These are phyloP conservation scores for Phlebiopsis flavidoalba DNA, from an alignment of 768 basidiomycete genomes.

Conservation along the genomic window DNA sequence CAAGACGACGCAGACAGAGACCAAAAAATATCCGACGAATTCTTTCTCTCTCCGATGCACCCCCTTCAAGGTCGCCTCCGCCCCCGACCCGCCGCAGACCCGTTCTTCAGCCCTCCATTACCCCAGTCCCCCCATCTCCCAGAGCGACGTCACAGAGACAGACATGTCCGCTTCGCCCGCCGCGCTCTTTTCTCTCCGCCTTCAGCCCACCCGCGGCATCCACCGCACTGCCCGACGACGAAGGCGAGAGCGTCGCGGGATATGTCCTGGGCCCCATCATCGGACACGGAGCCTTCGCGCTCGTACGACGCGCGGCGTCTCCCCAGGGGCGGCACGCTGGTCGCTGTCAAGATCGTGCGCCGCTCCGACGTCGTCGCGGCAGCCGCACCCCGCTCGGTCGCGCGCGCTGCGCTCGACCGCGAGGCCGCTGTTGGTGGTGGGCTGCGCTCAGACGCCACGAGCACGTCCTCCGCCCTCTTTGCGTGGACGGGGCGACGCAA, in stretches of 20 bases:
- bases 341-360: conserved; percentile 82
- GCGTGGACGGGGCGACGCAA: conserved; percentile 50
- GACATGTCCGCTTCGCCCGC: conserved; percentile 51
- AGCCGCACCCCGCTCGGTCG: conserved; percentile 40
- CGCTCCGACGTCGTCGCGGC: conserved; percentile 49
- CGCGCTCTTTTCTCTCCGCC: conserved; percentile 65
- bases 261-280: conserved; percentile 75
- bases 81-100: conserved; percentile 8
- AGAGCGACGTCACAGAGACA: conserved; percentile 7
- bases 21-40: conserved; percentile 5
- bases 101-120: conserved; percentile 6
- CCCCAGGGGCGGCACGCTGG: conserved; percentile 56
- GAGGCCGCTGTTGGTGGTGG: conserved; percentile 78
- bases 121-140: conserved; percentile 6
- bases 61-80: conserved; percentile 2
- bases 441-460: conserved; percentile 74
- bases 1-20: conserved; percentile 10
- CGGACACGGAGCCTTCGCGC: conserved; percentile 78
- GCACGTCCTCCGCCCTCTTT: conserved; percentile 83
- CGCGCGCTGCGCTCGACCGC: conserved; percentile 55
- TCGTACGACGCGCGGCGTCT: conserved; percentile 64
- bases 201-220: conserved; percentile 42
- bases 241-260: conserved; percentile 61
- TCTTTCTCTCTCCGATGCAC: neutral
- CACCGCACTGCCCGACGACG: conserved; percentile 49